Conservation (phyloP, 2,329 filamentous ascomycete species). For the Arthrocladium fulminans region DNA sequence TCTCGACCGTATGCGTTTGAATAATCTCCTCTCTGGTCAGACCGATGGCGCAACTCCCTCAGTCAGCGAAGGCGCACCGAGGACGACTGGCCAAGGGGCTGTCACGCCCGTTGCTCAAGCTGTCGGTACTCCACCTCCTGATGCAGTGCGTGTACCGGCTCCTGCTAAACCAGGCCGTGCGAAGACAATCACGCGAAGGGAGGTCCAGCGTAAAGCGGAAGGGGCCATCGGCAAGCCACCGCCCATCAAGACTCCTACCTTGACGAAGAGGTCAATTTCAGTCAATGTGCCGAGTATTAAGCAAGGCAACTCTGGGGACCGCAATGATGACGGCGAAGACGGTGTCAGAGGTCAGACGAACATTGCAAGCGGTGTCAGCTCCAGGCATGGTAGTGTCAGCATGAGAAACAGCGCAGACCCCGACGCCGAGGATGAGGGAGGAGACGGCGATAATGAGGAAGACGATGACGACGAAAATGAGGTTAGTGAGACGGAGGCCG, state of each 20-base stretch:
- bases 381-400: conserved; percentile 6
- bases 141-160: conserved; percentile 13
- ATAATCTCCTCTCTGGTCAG: conserved; percentile 36
- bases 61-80: not conserved
- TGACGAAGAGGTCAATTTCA: conserved; percentile 17
- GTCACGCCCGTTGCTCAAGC: conserved; percentile 7
- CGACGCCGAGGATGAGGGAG: not conserved
- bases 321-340: conserved; percentile 2
- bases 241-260: conserved; percentile 27
- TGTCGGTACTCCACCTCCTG: conserved; percentile 7
- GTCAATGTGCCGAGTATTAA: conserved; percentile 16
- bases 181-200: conserved; percentile 51
- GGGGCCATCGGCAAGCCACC: conserved; percentile 40
- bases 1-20: conserved; percentile 40
- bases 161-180: conserved; percentile 32
- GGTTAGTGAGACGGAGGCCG: conserved; percentile 21
- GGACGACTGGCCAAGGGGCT: conserved; percentile 20
- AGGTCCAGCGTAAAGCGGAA: conserved; percentile 52
- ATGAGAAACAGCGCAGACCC: not conserved
- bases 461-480: conserved; percentile 19
- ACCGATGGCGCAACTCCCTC: conserved; percentile 14
- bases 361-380: conserved; percentile 6
- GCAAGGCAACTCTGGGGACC: conserved; percentile 9
- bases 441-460: conserved; percentile 9
- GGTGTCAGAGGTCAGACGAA: not conserved